Percentiles rank a stretch among this genome's conserved stretches.
phyloP scores from a whole-genome alignment of 371 early-diverging fungal genomes.

The Actinomortierella wolfii region DNA sequence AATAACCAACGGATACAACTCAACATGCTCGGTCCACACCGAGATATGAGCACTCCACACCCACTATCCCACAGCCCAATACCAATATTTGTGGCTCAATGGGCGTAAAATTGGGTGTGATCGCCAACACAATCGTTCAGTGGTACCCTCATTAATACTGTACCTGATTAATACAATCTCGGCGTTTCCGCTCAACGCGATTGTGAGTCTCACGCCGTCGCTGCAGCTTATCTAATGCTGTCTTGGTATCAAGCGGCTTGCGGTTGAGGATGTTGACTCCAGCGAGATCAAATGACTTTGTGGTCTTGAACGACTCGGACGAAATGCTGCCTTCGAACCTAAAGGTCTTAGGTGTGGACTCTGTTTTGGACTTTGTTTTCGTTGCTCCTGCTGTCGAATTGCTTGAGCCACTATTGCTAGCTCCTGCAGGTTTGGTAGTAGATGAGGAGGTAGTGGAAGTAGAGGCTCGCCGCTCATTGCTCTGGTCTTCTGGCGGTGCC shows the following conservation, averaged over 20 bases:
- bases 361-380: neutral
- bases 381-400: neutral
- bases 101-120: no score
- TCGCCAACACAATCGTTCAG: no score
- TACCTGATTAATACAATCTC: conserved; percentile 74
- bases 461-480: neutral
- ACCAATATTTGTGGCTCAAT: no score
- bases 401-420: neutral
- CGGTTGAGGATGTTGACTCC: conserved; percentile 65
- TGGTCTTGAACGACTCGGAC: conserved; percentile 38
- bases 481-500: neutral
- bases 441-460: neutral
- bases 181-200: conserved; percentile 73
- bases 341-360: conserved; percentile 16
- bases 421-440: conserved; percentile 4
- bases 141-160: no score
- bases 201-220: conserved; percentile 78
- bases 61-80: no score
- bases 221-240: conserved; percentile 73
- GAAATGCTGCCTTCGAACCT: conserved; percentile 43
- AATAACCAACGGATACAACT: no score
- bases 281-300: conserved; percentile 32
- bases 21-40: no score
- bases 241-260: conserved; percentile 66
- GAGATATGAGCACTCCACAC: no score